A percentile compares a stretch with the other conserved stretches of the same genome.
These are phyloP conservation scores for Rhizopus arrhizus DNA, from an alignment of 371 early-diverging fungal species.

Conservation along the genomic window DNA sequence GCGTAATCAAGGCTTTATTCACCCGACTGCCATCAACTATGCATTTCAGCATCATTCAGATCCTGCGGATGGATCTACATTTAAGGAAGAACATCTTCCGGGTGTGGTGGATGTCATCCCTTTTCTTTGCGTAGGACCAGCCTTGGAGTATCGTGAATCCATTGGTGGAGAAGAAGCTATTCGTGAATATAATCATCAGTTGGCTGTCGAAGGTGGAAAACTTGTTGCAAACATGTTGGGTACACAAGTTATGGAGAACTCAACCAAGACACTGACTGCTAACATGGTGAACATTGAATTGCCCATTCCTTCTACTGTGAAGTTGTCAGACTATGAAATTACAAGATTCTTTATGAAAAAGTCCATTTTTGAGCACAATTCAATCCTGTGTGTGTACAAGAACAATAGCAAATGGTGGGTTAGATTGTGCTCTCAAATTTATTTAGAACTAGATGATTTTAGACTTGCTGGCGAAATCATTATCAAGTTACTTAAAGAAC, in stretches of 20 bases:
- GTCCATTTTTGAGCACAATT: constrained; percentile 44
- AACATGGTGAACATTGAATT: constrained; percentile 66
- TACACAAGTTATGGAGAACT: constrained; percentile 61
- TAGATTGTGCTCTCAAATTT: constrained; percentile 66
- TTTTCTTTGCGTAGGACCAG: constrained; percentile 49
- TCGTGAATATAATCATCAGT: constrained; percentile 52
- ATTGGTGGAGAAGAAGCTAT: constrained; percentile 62
- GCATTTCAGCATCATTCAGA: constrained; percentile 39
- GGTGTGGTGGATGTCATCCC: constrained; percentile 34
- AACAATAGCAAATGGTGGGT: constrained; percentile 52
- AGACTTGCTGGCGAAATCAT: constrained; percentile 44
- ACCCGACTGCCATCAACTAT: constrained; percentile 54
- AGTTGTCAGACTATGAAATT: constrained; percentile 32
- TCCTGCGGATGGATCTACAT: constrained; percentile 35
- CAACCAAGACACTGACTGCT: constrained; percentile 45
- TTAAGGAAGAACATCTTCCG: constrained; percentile 25
- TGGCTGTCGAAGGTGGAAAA: constrained; percentile 63
- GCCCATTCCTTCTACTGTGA: constrained; percentile 53
- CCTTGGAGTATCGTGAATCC: constrained; percentile 55
- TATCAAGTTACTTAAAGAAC: constrained; percentile 32
- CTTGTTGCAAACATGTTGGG: constrained; percentile 60
- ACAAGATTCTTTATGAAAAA: constrained; percentile 29
- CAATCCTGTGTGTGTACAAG: constrained; percentile 46
- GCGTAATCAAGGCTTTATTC: constrained; percentile 54
- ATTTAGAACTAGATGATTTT: constrained; percentile 58